Percentiles rank a stretch among this genome's conserved stretches.
These are phyloP conservation scores for Zarea fungicola DNA, from an alignment of 2,329 filamentous ascomycete genomes.

Conservation along the genomic window DNA sequence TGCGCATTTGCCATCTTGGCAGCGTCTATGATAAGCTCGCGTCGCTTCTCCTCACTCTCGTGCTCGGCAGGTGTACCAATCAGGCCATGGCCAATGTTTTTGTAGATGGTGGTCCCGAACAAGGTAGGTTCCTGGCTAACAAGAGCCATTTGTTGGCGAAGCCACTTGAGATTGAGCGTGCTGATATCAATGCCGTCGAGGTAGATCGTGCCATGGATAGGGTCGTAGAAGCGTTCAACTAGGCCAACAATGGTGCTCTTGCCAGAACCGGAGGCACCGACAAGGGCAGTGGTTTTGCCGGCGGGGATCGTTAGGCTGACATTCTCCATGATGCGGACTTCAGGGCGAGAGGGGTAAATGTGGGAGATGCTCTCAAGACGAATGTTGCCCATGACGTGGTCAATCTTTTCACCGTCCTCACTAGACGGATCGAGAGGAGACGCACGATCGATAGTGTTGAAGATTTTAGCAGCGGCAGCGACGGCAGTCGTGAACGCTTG, in stretches of 20 bases:
- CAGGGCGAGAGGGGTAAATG: slow-evolving; percentile 89
- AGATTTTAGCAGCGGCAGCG: slow-evolving; percentile 86
- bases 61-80: slow-evolving; percentile 74
- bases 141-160: slow-evolving; percentile 85
- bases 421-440: slow-evolving; percentile 79
- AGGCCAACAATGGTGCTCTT: slow-evolving; percentile 94
- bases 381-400: slow-evolving; percentile 69
- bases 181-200: slow-evolving; percentile 80
- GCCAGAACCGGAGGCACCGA: slow-evolving; percentile 89
- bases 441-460: slow-evolving; percentile 80
- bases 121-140: slow-evolving; percentile 91
- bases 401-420: slow-evolving; percentile 64
- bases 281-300: slow-evolving; percentile 87
- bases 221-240: slow-evolving; percentile 90
- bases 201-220: slow-evolving; percentile 70
- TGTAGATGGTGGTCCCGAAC: slow-evolving; percentile 82
- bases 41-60: slow-evolving; percentile 61
- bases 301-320: slow-evolving; percentile 77
- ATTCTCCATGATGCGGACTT: slow-evolving; percentile 82
- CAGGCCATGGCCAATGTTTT: slow-evolving; percentile 86
- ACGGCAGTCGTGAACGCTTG: slow-evolving; percentile 82
- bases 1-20: slow-evolving; percentile 91
- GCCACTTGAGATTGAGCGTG: slow-evolving; percentile 79
- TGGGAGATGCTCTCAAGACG: slow-evolving; percentile 80
- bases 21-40: slow-evolving; percentile 68